Evolutionary conservation across 2,329 filamentous ascomycete genomes (phyloP).

Genomic region (Colletotrichum endophyticum): DNA sequence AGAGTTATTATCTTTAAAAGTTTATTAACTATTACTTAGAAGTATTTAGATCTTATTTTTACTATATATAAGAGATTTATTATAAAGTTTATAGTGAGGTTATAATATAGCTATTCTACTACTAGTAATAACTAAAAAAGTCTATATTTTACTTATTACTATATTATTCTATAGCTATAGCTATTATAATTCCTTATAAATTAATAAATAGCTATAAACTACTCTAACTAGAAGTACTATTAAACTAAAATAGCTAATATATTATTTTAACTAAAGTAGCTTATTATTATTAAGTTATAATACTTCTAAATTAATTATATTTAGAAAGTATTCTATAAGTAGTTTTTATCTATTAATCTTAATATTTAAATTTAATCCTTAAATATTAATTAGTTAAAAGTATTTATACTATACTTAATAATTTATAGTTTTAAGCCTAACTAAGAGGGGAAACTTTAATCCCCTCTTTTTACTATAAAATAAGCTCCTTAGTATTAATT

Average conservation of each 20-base stretch:
- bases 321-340: neutral
- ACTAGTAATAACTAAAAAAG: neutral
- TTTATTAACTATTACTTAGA: too few species aligned
- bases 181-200: neutral
- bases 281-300: neutral
- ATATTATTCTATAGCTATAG: neutral
- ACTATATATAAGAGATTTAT: neutral
- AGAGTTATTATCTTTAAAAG: neutral
- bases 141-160: neutral
- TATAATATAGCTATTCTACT: neutral
- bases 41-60: too few species aligned
- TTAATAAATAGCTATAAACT: neutral
- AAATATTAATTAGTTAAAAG: neutral
- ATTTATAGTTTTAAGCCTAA: neutral
- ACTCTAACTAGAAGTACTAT: neutral
- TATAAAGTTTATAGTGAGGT: neutral
- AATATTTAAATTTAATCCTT: neutral
- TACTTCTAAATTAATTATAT: neutral
- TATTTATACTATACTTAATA: neutral
- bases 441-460: neutral
- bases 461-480: accelerated
- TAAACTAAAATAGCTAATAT: neutral
- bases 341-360: neutral
- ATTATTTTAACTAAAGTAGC: neutral
- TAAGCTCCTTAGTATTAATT: neutral